These are phyloP conservation scores for Immersiella caudata DNA, from an alignment of 495 filamentous ascomycete genomes.

Conservation along the genomic window DNA sequence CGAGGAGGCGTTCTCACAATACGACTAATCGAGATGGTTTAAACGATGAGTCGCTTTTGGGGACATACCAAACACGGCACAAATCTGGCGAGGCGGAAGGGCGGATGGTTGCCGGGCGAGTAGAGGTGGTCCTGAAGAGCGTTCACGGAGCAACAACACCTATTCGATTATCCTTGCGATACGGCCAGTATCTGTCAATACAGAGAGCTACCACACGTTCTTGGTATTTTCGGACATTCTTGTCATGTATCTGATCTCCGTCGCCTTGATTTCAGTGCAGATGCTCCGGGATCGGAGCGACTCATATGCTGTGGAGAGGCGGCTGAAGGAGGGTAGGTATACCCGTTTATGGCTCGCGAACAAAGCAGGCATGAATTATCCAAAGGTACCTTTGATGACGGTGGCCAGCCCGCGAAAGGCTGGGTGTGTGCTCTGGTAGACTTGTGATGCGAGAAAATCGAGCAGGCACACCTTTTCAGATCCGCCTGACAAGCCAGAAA, in stretches of 20 bases:
- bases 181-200: not conserved
- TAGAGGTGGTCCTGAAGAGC: not conserved
- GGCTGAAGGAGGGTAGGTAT: not conserved
- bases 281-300: slow-evolving; percentile 1
- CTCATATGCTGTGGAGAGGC: not conserved
- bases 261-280: too few species aligned
- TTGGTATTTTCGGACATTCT: not conserved
- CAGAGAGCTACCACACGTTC: not conserved
- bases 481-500: slow-evolving; percentile 15
- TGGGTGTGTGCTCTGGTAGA: not conserved
- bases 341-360: not conserved
- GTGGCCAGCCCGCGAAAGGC: not conserved
- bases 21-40: slow-evolving; percentile 45
- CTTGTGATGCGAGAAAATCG: slow-evolving; percentile 6
- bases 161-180: not conserved
- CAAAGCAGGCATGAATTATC: not conserved
- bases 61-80: not conserved
- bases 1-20: slow-evolving; percentile 36
- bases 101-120: not conserved
- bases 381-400: not conserved
- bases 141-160: not conserved
- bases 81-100: not conserved
- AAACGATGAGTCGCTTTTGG: slow-evolving; percentile 23
- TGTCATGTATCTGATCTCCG: too few species aligned
- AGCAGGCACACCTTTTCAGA: not conserved